Percentiles rank a stretch among this genome's conserved stretches.
phyloP scores from a whole-genome alignment of 805 yeast genomes.

The Nakazawaea sp. region DNA sequence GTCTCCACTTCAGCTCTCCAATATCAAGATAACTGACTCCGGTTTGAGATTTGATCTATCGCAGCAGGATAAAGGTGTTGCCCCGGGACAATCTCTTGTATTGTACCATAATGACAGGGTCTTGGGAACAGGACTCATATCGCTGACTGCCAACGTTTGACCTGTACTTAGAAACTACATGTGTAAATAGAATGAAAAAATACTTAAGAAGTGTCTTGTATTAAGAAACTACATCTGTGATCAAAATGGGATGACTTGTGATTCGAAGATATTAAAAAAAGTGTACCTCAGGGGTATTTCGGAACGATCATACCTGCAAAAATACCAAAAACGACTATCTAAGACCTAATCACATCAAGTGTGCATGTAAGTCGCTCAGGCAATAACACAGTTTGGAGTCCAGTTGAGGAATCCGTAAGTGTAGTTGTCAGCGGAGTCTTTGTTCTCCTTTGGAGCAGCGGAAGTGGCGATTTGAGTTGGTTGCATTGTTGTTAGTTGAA shows the following conservation, averaged over 20 bases:
- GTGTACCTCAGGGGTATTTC: too few relatives aligned
- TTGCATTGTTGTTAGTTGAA: conserved; percentile 3
- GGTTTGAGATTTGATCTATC: conserved; percentile 30
- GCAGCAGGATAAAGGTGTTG: conserved; percentile 60
- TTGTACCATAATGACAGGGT: conserved; percentile 62
- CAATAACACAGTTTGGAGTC: conserved; percentile 5
- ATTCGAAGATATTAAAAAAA: too few relatives aligned
- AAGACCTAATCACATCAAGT: too few relatives aligned
- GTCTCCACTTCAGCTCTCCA: conserved; percentile 35
- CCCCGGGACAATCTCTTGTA: conserved; percentile 85
- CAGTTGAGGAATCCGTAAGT: background rate
- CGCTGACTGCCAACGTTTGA: background rate
- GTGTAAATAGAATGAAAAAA: too few relatives aligned
- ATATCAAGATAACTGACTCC: conserved; percentile 14
- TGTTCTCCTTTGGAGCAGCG: conserved; percentile 9
- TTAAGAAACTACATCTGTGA: too few relatives aligned
- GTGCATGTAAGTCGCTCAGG: too few relatives aligned
- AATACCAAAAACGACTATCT: too few relatives aligned
- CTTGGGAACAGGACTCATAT: conserved; percentile 54
- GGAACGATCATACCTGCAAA: too few relatives aligned
- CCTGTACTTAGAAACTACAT: too few relatives aligned
- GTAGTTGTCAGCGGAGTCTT: conserved; percentile 2
- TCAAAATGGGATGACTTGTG: too few relatives aligned
- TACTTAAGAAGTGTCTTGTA: too few relatives aligned
- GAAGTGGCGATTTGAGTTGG: conserved; percentile 5